Evolutionary conservation across 805 yeast species (phyloP).

Genomic region (Diddensiella santjacobensis): DNA sequence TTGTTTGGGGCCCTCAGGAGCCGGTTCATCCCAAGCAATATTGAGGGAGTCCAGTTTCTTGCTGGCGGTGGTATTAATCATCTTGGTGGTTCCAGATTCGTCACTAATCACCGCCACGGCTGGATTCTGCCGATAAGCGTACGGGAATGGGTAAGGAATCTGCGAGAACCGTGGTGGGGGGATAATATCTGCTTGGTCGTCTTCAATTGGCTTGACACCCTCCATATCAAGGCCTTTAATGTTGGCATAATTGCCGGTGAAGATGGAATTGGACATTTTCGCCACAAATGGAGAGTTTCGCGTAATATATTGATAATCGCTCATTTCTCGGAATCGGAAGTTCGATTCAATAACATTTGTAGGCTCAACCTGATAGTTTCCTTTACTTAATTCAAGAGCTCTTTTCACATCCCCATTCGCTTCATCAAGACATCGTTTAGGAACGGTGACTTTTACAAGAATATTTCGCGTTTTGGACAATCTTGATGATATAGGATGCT

Average conservation of each 20-base stretch:
- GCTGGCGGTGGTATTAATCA: slow-evolving; percentile 32
- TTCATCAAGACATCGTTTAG: slow-evolving; percentile 27
- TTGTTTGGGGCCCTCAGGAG: slow-evolving; percentile 30
- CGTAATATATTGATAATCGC: slow-evolving; percentile 78
- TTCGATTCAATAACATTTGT: slow-evolving; percentile 64
- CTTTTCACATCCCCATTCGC: slow-evolving; percentile 43
- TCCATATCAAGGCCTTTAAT: slow-evolving; percentile 39
- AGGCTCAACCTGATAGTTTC: slow-evolving; percentile 49
- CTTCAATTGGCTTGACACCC: slow-evolving; percentile 21
- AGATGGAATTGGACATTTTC: slow-evolving; percentile 40
- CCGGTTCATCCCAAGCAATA: slow-evolving; percentile 33
- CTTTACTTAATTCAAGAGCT: slow-evolving; percentile 63
- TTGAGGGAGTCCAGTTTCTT: slow-evolving; percentile 33
- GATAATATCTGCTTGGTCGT: slow-evolving; percentile 48
- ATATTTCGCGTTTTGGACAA: slow-evolving; percentile 28
- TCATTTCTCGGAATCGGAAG: slow-evolving; percentile 75
- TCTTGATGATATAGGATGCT: slow-evolving; percentile 48
- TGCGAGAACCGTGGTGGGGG: slow-evolving; percentile 86
- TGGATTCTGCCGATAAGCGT: slow-evolving; percentile 73
- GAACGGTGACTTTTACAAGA: slow-evolving; percentile 33
- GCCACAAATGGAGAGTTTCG: slow-evolving; percentile 50
- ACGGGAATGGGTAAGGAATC: slow-evolving; percentile 70
- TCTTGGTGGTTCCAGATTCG: slow-evolving; percentile 40
- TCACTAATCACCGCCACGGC: slow-evolving; percentile 50
- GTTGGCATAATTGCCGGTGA: slow-evolving; percentile 39